Base-by-base conservation (phyloP, 768 basidiomycete genomes). In the Nidularia sp. region DNA sequence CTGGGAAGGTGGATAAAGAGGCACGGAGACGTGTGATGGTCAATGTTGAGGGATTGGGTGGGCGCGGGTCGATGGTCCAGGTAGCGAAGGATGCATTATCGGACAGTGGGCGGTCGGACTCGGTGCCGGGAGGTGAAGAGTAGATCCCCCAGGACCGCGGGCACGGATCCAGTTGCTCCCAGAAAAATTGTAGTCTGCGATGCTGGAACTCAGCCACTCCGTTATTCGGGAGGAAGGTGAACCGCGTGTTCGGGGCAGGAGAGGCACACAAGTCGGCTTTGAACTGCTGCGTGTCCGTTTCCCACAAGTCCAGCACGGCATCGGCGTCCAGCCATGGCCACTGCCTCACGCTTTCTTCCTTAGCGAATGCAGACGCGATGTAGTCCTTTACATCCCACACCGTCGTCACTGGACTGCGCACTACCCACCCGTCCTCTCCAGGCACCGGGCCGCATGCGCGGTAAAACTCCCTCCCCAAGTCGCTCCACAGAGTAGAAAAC, bases 371-470 rank as follows among this genome's bases (percentile, higher is more conserved):
- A 22, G 9, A 18, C n/a, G 8, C 13, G 9, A n/a, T 18, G 13
- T 13, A 41, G 15, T 53, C 52, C 9, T 51, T 35, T 32, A 71
- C 59, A 3, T 65, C 53, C 75, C 72, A 80, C 1, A 68, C 53
- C 0, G 77, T 78, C 15, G 69, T 71, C 5, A 59, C 35, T 1
- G 69, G 60, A 8, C 65, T 63, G 12, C 57, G 55, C 6, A 66
- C 63, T 13, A 63, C 61, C 80, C 81, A 83, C 9, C 81, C 80
- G 45, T 60, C 55, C 9, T 58, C 56, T 5, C 53, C 53, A n/a
- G 60, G 52, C 3, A 53, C 32, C 9, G 55, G 49, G 4, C 66
- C 65, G 52, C 61, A 60, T 7, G 45, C 36, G 8, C 25, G 34
- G 48, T 68, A 68, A 49, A 68, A 64, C 18, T 53, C 43, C 13